Conservation (phyloP, 73 alveolate genomes). For the Tetrahymena thermophila region DNA sequence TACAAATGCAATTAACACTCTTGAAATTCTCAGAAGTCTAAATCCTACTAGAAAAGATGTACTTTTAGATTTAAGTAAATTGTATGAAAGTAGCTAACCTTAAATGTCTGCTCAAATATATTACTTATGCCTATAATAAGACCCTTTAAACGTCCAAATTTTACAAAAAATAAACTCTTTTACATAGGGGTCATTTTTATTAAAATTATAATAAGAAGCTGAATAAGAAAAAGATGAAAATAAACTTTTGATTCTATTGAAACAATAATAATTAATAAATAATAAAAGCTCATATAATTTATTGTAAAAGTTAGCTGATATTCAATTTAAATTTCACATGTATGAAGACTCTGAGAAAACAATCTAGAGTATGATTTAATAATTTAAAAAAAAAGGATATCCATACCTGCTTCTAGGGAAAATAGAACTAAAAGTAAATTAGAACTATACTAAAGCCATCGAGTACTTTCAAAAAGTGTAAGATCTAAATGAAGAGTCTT, state of each 20-base stretch:
- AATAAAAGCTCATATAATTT: background rate
- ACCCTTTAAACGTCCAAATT: background rate
- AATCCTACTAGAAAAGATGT: background rate
- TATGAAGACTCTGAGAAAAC: background rate
- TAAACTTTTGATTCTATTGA: background rate
- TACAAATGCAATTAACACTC: background rate
- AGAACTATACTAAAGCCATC: background rate
- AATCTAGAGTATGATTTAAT: background rate
- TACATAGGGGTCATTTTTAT: background rate
- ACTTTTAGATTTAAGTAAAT: background rate
- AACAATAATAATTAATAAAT: too few species aligned
- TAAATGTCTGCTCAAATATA: background rate
- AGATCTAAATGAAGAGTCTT: background rate
- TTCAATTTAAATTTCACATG: too few species aligned
- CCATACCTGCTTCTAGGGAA: background rate
- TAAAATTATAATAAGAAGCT: background rate
- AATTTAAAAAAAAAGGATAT: background rate
- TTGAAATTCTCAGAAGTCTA: background rate
- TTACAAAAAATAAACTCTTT: background rate
- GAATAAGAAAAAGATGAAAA: background rate
- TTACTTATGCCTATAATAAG: background rate
- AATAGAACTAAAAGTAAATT: background rate
- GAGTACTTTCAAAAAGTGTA: background rate
- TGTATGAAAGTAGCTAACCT: background rate
- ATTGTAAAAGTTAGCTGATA: background rate